Base-by-base conservation (phyloP, 2,329 filamentous ascomycete species). In the Pestalotiopsis sp. region DNA sequence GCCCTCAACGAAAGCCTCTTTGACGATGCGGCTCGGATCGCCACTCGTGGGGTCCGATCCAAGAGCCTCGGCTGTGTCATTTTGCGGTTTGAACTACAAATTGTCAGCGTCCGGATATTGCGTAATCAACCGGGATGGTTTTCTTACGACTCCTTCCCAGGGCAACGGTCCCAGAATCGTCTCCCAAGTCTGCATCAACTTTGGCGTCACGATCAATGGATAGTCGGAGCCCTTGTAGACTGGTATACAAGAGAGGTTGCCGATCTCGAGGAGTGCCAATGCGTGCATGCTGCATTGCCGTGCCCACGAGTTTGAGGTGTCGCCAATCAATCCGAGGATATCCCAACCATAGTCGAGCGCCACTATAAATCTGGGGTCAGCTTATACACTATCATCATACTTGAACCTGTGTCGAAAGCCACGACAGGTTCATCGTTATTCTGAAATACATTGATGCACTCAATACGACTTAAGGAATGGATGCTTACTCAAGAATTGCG, bases 271-370 rank as follows among this genome's bases (percentile, higher is more conserved):
- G 2, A 80, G 82, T 2, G 83, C 82, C 1, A 86, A 76, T 2
- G 80, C 84, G 68, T 86, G 84, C 1, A 83, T 75, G 27, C 82
- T 82, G 12, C 74, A 76, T 70, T 86, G 83, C 9, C 79, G 76
- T 41, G 83, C 80, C 83, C 83, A 86, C 3, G 79, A 80, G 69
- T 86, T 80, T 41, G 79, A 78, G 3, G 83, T 86, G 67, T 82
- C 78, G 17, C 78, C 77, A 12, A 77, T 72, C 11, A 77, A 69
- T 3, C 80, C 84, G 1, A 86, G 75, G 12, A 86, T 75, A 36
- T 86, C 79, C 74, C 82, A 82, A 36, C 79, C 80, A 4, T 80
- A 80, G 62, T 83, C 80, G 3, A 85, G 73, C 13, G 83, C 82
- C 67, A 85, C 45, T 52, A n/a, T 52, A 20, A 52, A n/a, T n/a